Percentiles rank a stretch among this genome's conserved stretches.
These are phyloP conservation scores for Blastobotrys buckinghamii DNA, from an alignment of 1,139 yeast genomes.

Conservation along the genomic window DNA sequence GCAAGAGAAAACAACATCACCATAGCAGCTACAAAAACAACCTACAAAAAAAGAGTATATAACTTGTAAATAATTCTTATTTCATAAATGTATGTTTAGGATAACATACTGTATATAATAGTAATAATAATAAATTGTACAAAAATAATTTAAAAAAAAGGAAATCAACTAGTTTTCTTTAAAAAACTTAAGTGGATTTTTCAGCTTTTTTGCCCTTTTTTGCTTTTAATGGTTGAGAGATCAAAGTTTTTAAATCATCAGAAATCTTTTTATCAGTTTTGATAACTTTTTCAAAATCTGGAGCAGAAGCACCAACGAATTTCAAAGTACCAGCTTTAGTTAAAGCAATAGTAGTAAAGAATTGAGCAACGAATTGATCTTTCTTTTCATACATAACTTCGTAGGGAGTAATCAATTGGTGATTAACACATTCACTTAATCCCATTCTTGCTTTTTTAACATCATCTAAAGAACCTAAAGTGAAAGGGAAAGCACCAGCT, in stretches of 20 bases:
- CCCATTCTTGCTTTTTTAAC: constrained; percentile 73
- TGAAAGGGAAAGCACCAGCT: constrained; percentile 67
- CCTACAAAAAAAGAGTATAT: too few species aligned
- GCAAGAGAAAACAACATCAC: too few species aligned
- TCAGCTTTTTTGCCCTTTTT: constrained; percentile 41
- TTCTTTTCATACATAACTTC: constrained; percentile 67
- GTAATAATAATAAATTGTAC: too few species aligned
- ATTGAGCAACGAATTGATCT: constrained; percentile 65
- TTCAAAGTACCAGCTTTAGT: constrained; percentile 69
- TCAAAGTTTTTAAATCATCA: constrained; percentile 45
- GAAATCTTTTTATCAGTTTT: constrained; percentile 53
- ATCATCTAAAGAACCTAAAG: constrained; percentile 61
- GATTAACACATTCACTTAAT: constrained; percentile 66
- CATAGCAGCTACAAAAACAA: too few species aligned
- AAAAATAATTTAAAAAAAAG: too few species aligned
- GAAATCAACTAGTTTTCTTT: background rate
- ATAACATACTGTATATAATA: too few species aligned
- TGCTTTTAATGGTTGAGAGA: constrained; percentile 52
- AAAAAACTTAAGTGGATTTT: constrained; percentile 15
- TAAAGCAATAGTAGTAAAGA: constrained; percentile 69
- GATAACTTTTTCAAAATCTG: constrained; percentile 45
- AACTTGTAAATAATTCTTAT: too few species aligned
- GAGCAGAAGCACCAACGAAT: constrained; percentile 49
- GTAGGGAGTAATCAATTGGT: constrained; percentile 62
- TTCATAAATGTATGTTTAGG: too few species aligned